These are phyloP conservation scores for Blastobotrys capitulatus DNA, from an alignment of 1,139 yeast species.

Conservation along the genomic window DNA sequence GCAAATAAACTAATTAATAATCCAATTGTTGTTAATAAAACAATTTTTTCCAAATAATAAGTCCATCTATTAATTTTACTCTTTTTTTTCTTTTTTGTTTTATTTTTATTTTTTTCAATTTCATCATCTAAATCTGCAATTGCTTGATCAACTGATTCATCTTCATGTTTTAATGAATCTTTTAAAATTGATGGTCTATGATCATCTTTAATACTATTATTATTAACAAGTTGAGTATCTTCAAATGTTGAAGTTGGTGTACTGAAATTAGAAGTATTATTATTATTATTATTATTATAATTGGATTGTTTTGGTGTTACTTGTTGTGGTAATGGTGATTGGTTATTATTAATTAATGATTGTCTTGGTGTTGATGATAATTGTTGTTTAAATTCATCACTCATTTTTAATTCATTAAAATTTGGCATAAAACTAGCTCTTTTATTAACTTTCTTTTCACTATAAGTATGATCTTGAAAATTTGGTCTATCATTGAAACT, in stretches of 20 bases:
- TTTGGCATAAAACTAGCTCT: conserved; percentile 28
- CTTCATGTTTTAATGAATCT: neutral
- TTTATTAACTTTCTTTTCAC: conserved; percentile 15
- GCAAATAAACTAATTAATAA: conserved; percentile 17
- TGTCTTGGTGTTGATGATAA: conserved; percentile 4
- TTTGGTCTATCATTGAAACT: neutral
- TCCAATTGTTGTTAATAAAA: conserved; percentile 14
- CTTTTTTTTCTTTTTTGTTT: conserved; percentile 10
- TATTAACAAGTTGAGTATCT: neutral
- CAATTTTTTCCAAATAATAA: conserved; percentile 8
- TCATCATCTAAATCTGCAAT: conserved; percentile 5
- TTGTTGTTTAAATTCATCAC: conserved; percentile 21
- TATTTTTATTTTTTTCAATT: conserved; percentile 5
- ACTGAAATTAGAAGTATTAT: neutral
- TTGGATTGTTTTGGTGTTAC: neutral
- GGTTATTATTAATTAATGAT: neutral
- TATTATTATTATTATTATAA: neutral
- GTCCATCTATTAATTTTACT: conserved; percentile 2
- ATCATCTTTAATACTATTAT: neutral
- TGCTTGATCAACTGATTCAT: neutral
- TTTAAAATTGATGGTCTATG: neutral
- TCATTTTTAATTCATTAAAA: conserved; percentile 21
- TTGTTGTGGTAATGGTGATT: neutral
- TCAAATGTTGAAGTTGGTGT: conserved; percentile 1
- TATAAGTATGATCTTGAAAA: conserved; percentile 14